These are phyloP conservation scores for Debaryomyces castellii DNA, from an alignment of 805 yeast genomes.

Conservation along the genomic window DNA sequence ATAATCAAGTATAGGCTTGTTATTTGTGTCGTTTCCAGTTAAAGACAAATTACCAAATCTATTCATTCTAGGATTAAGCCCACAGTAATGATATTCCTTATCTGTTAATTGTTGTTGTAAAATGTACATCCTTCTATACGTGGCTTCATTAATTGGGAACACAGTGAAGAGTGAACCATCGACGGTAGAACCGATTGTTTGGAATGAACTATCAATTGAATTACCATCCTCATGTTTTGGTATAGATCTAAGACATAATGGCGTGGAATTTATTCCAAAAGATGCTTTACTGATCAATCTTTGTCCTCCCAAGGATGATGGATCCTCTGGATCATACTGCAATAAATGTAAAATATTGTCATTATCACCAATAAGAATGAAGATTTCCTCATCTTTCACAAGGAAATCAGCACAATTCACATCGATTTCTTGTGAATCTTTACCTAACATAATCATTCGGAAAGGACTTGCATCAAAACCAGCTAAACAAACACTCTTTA, in stretches of 20 bases:
- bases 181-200: constrained; percentile 65
- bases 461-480: constrained; percentile 97
- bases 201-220: constrained; percentile 39
- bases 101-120: constrained; percentile 86
- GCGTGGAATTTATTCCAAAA: constrained; percentile 63
- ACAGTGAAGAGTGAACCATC: constrained; percentile 82
- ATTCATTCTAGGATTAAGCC: constrained; percentile 77
- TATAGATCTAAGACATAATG: constrained; percentile 52
- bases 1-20: constrained; percentile 66
- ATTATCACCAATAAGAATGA: constrained; percentile 66
- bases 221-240: constrained; percentile 34
- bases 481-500: constrained; percentile 72
- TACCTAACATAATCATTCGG: constrained; percentile 75
- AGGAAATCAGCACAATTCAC: constrained; percentile 76
- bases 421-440: constrained; percentile 63
- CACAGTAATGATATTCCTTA: constrained; percentile 69
- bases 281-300: constrained; percentile 67
- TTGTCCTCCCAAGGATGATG: constrained; percentile 78
- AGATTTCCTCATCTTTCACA: constrained; percentile 66
- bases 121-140: constrained; percentile 78
- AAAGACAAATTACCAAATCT: constrained; percentile 46
- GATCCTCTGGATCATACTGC: constrained; percentile 91
- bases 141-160: constrained; percentile 70
- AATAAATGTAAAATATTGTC: constrained; percentile 65
- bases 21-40: constrained; percentile 34